Percentiles rank a stretch among this genome's conserved stretches.
Conservation (phyloP, 495 filamentous ascomycete genomes). For the Xylaria intraflava region DNA sequence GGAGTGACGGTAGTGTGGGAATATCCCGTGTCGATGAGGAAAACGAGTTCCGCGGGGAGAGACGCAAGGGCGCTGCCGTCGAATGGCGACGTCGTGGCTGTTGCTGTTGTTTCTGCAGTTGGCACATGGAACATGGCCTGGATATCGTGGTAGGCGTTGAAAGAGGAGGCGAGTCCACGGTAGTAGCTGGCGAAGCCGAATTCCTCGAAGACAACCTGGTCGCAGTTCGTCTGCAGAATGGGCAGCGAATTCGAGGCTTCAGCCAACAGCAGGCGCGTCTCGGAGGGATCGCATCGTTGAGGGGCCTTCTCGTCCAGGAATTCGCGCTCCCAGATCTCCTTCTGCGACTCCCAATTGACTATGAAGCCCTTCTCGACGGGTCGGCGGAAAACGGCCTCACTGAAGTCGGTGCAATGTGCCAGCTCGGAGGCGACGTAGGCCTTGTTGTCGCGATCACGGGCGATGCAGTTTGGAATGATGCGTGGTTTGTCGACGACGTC, state of each 20-base stretch:
- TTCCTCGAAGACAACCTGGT: slow-evolving; percentile 97
- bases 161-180: slow-evolving; percentile 61
- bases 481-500: slow-evolving; percentile 50
- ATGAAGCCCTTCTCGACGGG: slow-evolving; percentile 94
- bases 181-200: slow-evolving; percentile 89
- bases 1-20: slow-evolving; percentile 93
- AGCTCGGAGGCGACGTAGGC: slow-evolving; percentile 75
- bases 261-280: slow-evolving; percentile 75
- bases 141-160: slow-evolving; percentile 83
- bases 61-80: slow-evolving; percentile 19
- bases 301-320: slow-evolving; percentile 73
- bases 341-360: slow-evolving; percentile 95
- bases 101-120: slow-evolving; percentile 30
- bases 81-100: neutral
- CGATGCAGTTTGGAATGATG: slow-evolving; percentile 81
- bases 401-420: slow-evolving; percentile 78
- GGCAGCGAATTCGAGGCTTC: slow-evolving; percentile 87
- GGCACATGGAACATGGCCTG: slow-evolving; percentile 49
- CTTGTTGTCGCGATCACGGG: slow-evolving; percentile 69
- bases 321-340: slow-evolving; percentile 89
- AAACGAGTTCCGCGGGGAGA: slow-evolving; percentile 68
- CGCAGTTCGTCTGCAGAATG: slow-evolving; percentile 76
- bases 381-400: slow-evolving; percentile 77
- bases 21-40: slow-evolving; percentile 87
- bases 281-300: slow-evolving; percentile 64